Conservation (phyloP, 139 green algal species). For the Tetraselmis striata region DNA sequence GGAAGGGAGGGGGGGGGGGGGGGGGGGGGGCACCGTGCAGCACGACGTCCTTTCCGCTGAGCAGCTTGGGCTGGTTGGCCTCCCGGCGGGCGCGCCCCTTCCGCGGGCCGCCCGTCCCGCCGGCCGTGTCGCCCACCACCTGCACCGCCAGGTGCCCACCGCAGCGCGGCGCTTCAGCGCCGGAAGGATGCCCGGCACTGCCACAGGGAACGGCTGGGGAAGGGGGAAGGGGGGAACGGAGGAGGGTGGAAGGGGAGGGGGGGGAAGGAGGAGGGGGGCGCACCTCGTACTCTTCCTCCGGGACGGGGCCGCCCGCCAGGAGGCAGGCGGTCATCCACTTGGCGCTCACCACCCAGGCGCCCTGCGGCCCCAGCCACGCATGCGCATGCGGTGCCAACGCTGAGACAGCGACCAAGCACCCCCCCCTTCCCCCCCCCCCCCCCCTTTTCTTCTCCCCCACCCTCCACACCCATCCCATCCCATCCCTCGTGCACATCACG, state of each 20-base stretch:
- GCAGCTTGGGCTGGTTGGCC: neutral
- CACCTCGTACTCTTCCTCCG: conserved; percentile 17
- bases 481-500: too few relatives aligned
- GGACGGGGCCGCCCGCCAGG: neutral
- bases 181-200: too few relatives aligned
- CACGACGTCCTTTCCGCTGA: neutral
- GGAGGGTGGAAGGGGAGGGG: too few relatives aligned
- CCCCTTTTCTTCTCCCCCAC: too few relatives aligned
- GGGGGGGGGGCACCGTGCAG: neutral
- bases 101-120: neutral
- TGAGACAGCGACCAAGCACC: too few relatives aligned
- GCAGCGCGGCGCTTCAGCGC: too few relatives aligned
- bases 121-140: neutral
- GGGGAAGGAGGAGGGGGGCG: too few relatives aligned
- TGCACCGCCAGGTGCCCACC: too few relatives aligned
- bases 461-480: too few relatives aligned
- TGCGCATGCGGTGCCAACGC: too few relatives aligned
- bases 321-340: conserved; percentile 16
- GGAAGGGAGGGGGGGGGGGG: neutral
- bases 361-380: too few relatives aligned
- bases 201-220: neutral
- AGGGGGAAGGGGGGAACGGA: neutral
- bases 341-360: conserved; percentile 16
- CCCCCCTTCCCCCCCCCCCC: too few relatives aligned
- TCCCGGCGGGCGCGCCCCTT: neutral